phyloP scores from a whole-genome alignment of 1,284 basidiomycete species.

The Omphalotus olearius region DNA sequence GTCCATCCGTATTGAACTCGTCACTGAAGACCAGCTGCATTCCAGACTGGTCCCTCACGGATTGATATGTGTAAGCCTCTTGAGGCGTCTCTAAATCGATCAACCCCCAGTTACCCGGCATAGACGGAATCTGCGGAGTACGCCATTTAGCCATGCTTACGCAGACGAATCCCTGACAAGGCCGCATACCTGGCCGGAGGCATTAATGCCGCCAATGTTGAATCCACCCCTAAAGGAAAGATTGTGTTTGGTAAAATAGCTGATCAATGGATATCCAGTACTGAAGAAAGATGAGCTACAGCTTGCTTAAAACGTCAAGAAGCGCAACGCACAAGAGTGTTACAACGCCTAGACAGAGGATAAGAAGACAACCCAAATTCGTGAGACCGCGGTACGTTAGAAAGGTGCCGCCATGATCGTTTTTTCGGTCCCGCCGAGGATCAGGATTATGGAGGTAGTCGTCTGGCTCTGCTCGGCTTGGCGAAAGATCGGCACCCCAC shows the following conservation, averaged over 20 bases:
- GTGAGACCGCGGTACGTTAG: conserved; percentile 70
- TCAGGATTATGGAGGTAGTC: conserved; percentile 75
- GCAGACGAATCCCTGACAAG: conserved; percentile 27
- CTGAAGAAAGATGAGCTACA: conserved; percentile 29
- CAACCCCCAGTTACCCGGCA: conserved; percentile 63
- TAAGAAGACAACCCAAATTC: conserved; percentile 73
- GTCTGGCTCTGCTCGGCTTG: conserved; percentile 52
- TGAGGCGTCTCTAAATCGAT: conserved; percentile 78
- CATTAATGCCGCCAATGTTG: conserved; percentile 80
- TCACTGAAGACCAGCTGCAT: conserved; percentile 83
- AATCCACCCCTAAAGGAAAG: conserved; percentile 61
- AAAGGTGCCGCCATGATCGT: conserved; percentile 57
- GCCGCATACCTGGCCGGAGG: conserved; percentile 66
- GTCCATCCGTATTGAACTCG: conserved; percentile 81
- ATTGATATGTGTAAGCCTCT: conserved; percentile 53
- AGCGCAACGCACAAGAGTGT: conserved; percentile 62
- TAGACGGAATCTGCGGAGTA: conserved; percentile 55
- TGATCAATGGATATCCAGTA: conserved; percentile 79
- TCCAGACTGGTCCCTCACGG: conserved; percentile 47
- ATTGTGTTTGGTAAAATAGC: conserved; percentile 51
- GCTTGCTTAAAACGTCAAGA: not conserved
- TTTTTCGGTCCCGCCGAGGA: conserved; percentile 62
- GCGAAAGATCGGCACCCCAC: conserved; percentile 65
- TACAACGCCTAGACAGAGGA: conserved; percentile 59
- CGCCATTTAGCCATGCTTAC: conserved; percentile 31